Conservation (phyloP, 2,329 filamentous ascomycete species). For the Arthrobotrys pseudoclavata region DNA sequence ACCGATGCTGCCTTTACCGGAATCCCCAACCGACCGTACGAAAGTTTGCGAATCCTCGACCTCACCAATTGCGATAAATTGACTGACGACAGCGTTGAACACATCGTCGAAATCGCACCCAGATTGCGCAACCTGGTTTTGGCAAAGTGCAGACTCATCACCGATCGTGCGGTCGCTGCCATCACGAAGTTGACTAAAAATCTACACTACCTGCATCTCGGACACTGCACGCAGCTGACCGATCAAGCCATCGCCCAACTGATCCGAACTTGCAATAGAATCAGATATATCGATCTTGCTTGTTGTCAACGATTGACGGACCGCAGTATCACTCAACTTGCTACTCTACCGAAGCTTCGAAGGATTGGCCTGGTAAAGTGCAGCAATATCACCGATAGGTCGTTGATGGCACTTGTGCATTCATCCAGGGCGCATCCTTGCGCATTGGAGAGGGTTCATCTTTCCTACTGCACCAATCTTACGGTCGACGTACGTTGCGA, state of each 20-base stretch:
- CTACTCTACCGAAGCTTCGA: constrained; percentile 90
- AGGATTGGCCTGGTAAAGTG: constrained; percentile 97
- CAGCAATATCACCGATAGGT: constrained; percentile 86
- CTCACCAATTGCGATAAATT: constrained; percentile 88
- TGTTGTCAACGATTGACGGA: constrained; percentile 93
- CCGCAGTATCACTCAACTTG: constrained; percentile 83
- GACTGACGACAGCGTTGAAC: constrained; percentile 87
- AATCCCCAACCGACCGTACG: constrained; percentile 78
- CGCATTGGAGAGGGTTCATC: constrained; percentile 88
- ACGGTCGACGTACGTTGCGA: constrained; percentile 50
- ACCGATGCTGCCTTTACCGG: constrained; percentile 89
- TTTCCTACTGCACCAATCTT: constrained; percentile 82
- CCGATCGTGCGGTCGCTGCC: constrained; percentile 81
- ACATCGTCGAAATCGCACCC: constrained; percentile 87
- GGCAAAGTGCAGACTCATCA: constrained; percentile 93
- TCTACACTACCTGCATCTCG: constrained; percentile 94
- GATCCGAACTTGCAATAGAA: constrained; percentile 88
- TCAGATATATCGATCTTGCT: constrained; percentile 97
- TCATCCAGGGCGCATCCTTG: constrained; percentile 71
- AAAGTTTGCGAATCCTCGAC: constrained; percentile 92
- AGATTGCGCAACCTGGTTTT: constrained; percentile 92
- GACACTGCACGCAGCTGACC: constrained; percentile 91
- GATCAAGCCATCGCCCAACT: constrained; percentile 88
- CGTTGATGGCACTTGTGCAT: constrained; percentile 85
- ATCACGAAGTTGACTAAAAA: constrained; percentile 95